A percentile compares a stretch with the other conserved stretches of the same genome.
phyloP scores from a whole-genome alignment of 108 stramenopile genomes.

The Nitzschia palea region DNA sequence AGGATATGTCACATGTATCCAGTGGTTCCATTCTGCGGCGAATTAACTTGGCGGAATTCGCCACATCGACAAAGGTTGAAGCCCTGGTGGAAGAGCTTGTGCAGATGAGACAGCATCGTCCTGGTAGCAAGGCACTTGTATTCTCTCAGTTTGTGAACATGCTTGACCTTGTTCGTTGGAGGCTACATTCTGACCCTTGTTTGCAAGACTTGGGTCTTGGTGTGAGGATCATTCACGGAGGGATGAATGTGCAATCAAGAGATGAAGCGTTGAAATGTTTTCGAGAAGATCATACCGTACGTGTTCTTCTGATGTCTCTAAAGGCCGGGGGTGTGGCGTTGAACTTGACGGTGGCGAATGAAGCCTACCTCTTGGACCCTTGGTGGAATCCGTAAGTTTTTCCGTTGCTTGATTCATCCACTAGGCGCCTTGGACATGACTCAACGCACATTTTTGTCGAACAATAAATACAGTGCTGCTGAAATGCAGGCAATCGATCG shows the following conservation, averaged over 20 bases:
- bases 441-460: background rate
- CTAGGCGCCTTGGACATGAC: background rate
- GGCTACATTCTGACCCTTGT: constrained; percentile 86
- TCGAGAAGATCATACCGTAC: constrained; percentile 76
- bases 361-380: constrained; percentile 92
- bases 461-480: constrained; percentile 51
- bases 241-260: constrained; percentile 91
- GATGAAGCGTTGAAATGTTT: constrained; percentile 86
- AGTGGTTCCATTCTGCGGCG: constrained; percentile 87
- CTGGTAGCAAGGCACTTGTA: constrained; percentile 95
- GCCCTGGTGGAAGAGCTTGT: constrained; percentile 92
- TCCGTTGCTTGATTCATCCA: background rate
- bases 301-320: constrained; percentile 92
- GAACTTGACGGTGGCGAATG: constrained; percentile 92
- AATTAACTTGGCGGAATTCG: constrained; percentile 93
- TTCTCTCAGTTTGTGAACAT: constrained; percentile 98
- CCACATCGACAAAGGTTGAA: constrained; percentile 96
- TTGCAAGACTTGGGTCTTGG: constrained; percentile 75
- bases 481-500: constrained; percentile 99
- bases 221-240: constrained; percentile 85
- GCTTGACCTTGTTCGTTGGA: constrained; percentile 94
- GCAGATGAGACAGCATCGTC: constrained; percentile 82
- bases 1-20: constrained; percentile 71
- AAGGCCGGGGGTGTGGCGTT: constrained; percentile 98
- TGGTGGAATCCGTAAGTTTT: constrained; percentile 73